Conservation (phyloP, 2,329 filamentous ascomycete species). For the Phyllosticta citriasiana region DNA sequence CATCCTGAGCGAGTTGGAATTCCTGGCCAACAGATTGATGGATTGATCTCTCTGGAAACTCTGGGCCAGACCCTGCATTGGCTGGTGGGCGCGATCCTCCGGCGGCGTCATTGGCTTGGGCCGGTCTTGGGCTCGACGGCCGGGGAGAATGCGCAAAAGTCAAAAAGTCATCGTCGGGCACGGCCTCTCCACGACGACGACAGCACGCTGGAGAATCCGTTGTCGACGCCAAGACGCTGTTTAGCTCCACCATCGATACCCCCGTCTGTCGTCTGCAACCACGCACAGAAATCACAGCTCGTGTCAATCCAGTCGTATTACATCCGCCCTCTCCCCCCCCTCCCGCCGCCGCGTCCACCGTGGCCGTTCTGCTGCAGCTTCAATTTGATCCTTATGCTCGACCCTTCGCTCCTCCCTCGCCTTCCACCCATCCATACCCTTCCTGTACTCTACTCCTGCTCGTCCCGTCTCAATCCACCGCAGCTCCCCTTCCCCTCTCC, state of each 20-base stretch:
- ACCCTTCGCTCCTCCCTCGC: not conserved
- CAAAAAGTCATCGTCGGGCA: not conserved
- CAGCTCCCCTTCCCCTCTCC: not conserved
- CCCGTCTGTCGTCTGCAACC: not conserved
- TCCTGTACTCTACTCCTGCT: not conserved
- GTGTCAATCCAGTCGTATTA: not conserved
- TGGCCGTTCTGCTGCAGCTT: not conserved
- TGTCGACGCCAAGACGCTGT: not conserved
- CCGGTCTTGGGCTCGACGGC: not conserved
- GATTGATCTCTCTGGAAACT: not conserved
- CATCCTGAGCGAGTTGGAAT: too few relatives aligned
- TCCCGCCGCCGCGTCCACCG: not conserved
- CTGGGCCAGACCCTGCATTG: not conserved
- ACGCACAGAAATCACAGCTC: not conserved
- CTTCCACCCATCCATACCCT: not conserved
- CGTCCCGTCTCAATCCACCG: not conserved
- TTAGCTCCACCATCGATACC: not conserved
- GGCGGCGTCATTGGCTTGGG: not conserved
- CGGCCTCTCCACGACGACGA: not conserved
- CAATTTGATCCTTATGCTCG: not conserved
- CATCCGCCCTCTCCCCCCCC: constrained; percentile 1
- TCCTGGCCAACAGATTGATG: not conserved
- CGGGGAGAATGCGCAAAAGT: not conserved
- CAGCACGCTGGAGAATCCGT: not conserved
- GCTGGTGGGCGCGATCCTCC: too few relatives aligned